A percentile compares a stretch with the other conserved stretches of the same genome.
These are phyloP conservation scores for Beauveria scarabaeidicola DNA, from an alignment of 2,329 filamentous ascomycete genomes.

Conservation along the genomic window DNA sequence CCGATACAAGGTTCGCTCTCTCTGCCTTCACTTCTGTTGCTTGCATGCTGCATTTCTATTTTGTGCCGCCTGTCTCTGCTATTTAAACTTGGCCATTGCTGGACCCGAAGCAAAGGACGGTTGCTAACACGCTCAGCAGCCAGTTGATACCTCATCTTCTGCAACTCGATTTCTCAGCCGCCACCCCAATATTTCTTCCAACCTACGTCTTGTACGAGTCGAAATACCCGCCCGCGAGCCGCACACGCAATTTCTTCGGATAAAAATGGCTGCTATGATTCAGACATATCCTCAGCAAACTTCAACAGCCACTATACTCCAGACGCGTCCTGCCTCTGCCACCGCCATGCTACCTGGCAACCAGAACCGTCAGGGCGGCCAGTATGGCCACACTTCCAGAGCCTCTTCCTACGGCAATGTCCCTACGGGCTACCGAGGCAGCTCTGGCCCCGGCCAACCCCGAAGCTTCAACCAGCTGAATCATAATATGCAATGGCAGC, in stretches of 20 bases:
- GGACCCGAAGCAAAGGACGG: background rate
- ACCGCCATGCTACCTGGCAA: constrained; percentile 38
- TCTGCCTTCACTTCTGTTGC: background rate
- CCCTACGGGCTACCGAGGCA: constrained; percentile 45
- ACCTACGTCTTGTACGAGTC: background rate
- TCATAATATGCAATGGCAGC: constrained; percentile 44
- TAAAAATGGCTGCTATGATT: constrained; percentile 74
- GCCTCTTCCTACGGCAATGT: constrained; percentile 20
- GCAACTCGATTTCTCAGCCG: background rate
- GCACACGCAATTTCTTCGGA: background rate
- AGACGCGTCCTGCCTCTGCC: constrained; percentile 57
- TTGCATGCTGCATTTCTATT: background rate
- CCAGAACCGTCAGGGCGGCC: constrained; percentile 41
- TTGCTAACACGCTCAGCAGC: background rate
- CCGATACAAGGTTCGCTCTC: constrained; percentile 1
- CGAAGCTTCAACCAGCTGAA: constrained; percentile 68
- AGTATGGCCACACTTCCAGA: constrained; percentile 31
- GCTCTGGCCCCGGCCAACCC: constrained; percentile 56
- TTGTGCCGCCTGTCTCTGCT: background rate
- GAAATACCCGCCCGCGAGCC: background rate
- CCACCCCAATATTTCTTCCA: background rate
- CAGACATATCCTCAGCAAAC: constrained; percentile 73
- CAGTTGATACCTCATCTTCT: background rate
- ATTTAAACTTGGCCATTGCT: background rate
- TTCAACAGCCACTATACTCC: constrained; percentile 65